Evolutionary conservation across 768 basidiomycete species (phyloP), one percentile per base, ranked within the genome.

Genomic region (Trametes meyenii): DNA sequence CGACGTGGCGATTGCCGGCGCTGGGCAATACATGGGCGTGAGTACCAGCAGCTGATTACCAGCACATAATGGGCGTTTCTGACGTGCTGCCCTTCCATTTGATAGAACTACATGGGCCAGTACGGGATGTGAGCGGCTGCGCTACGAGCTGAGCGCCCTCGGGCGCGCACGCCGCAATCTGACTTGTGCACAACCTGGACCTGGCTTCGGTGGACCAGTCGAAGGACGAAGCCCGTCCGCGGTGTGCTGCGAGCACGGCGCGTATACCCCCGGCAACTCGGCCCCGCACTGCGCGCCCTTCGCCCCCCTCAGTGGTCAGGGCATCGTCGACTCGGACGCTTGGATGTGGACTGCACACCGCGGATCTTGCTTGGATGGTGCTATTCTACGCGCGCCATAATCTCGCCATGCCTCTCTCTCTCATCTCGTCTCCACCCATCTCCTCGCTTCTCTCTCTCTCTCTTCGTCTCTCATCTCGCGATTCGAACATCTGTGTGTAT

Each of bases 21-120:
- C 55, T 16, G 51, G 59, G 38, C 59, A 60, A 29, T 60, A 54
- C 52, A 60, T 60, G 57, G n/a, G 49, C 49, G 57, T 58, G 57
- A 58, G 57, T 58, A 17, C 24, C 2, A 0, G 35, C 33, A 11
- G 36, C 2, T 23, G 5, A 38, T 23, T 23, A 19, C 23, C 24
- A 48, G 12, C 24, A 23, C 14, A 26, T 48, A 24, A 24, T 24
- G 7, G 13, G 19, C 50, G 19, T 14, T 23, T 24, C n/a, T 51
- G n/a, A 17, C 50, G 14, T 1, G 26, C 35, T n/a, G 35, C 50
- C 33, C 11, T 36, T 4, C 29, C 8, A 3, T 33, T 33, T 33
- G 29, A 33, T 33, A 58, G 57, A 50, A 36, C 48, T 50, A 50
- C 40, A 44, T 48, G 49, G 49, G 57, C 21, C 57, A 58, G 13